phyloP scores from a whole-genome alignment of 768 basidiomycete species.

The Tylopilus sp. region DNA sequence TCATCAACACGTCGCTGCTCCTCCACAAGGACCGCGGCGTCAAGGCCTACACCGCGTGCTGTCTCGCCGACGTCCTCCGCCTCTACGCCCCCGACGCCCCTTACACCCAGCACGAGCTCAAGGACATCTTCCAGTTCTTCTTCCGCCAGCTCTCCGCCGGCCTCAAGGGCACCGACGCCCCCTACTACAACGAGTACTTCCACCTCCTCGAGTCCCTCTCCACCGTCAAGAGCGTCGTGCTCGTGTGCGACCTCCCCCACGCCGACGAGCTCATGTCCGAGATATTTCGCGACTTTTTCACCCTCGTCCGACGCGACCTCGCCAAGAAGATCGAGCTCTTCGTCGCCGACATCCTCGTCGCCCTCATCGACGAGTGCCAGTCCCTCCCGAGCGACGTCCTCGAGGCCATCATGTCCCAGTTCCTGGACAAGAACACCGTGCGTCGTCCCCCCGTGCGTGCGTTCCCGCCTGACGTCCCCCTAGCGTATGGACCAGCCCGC shows the following conservation, averaged over 20 bases:
- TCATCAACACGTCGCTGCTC: constrained; percentile 74
- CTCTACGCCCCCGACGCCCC: constrained; percentile 97
- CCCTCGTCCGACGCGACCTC: constrained; percentile 67
- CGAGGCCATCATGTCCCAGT: constrained; percentile 81
- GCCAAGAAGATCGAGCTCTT: constrained; percentile 82
- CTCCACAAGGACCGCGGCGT: constrained; percentile 96
- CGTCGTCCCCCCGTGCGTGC: constrained; percentile 23
- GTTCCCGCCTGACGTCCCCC: constrained; percentile 4
- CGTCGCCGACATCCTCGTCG: constrained; percentile 86
- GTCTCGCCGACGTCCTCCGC: constrained; percentile 88
- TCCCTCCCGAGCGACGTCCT: constrained; percentile 75
- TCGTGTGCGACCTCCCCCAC: constrained; percentile 87
- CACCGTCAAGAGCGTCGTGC: constrained; percentile 90
- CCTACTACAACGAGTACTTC: constrained; percentile 91
- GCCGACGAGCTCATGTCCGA: constrained; percentile 81
- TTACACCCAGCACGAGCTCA: constrained; percentile 81
- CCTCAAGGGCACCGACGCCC: constrained; percentile 70
- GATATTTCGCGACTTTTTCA: constrained; percentile 82
- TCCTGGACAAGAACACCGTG: constrained; percentile 74
- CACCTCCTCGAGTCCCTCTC: constrained; percentile 92
- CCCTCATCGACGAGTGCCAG: constrained; percentile 83
- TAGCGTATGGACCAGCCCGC: constrained; percentile 72
- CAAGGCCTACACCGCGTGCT: constrained; percentile 92
- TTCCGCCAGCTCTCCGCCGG: constrained; percentile 76
- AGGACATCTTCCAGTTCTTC: constrained; percentile 98